These are phyloP conservation scores for Lactarius pseudohatsudake DNA, from an alignment of 768 basidiomycete genomes.

Conservation along the genomic window DNA sequence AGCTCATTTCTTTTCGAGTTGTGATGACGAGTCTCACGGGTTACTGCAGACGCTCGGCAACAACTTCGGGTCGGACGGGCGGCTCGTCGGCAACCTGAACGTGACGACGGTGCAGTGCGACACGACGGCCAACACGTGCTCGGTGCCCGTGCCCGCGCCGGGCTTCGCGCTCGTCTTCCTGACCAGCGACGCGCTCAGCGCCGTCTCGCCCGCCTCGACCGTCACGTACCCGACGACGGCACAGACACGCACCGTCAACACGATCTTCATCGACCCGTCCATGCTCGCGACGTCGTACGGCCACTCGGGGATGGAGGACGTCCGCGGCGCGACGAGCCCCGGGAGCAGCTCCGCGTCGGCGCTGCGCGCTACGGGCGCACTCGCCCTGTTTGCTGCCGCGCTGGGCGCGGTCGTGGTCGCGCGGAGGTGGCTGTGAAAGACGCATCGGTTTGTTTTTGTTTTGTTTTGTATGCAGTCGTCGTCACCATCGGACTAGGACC, in stretches of 20 bases:
- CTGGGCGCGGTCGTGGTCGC: slow-evolving; percentile 9
- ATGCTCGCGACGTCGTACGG: slow-evolving; percentile 67
- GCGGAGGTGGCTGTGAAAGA: background rate
- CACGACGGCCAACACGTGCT: slow-evolving; percentile 51
- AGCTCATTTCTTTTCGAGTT: background rate
- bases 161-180: slow-evolving; percentile 78
- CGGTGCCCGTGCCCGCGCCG: slow-evolving; percentile 64
- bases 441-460: too few relatives aligned
- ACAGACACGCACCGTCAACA: slow-evolving; percentile 51
- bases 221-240: slow-evolving; percentile 51
- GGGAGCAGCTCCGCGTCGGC: background rate
- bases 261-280: slow-evolving; percentile 52
- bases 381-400: background rate
- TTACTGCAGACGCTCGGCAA: slow-evolving; percentile 55
- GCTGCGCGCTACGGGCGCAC: background rate
- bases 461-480: too few relatives aligned
- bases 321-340: slow-evolving; percentile 39
- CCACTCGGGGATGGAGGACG: slow-evolving; percentile 37
- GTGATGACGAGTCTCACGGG: background rate
- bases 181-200: slow-evolving; percentile 41
- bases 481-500: too few relatives aligned
- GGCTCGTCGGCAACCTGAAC: slow-evolving; percentile 54
- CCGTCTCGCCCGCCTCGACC: slow-evolving; percentile 41
- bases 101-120: slow-evolving; percentile 65
- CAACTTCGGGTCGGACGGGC: slow-evolving; percentile 64